Percentiles rank a stretch among this genome's conserved stretches.
Conservation (phyloP, 169 alveolate species). For the Eimeria maxima region DNA sequence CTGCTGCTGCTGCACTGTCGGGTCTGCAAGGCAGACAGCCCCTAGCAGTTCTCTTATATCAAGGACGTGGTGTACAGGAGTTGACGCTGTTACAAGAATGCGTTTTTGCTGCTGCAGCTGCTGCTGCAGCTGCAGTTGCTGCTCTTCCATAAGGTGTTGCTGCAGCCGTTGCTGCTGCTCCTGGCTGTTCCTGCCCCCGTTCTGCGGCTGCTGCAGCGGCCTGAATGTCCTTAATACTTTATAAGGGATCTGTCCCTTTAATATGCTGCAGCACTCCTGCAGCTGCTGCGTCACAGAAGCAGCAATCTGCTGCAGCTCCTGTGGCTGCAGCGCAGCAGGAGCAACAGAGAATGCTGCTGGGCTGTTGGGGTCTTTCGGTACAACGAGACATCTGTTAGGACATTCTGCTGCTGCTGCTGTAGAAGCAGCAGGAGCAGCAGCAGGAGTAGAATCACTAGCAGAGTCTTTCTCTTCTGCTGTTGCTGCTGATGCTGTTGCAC, state of each 20-base stretch:
- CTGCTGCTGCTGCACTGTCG: slow-evolving; percentile 22
- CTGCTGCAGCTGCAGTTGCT: slow-evolving; percentile 27
- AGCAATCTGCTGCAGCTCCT: slow-evolving; percentile 21
- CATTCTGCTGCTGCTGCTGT: not conserved
- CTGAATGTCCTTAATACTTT: not conserved
- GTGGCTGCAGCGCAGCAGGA: not conserved
- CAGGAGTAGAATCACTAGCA: no score
- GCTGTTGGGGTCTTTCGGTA: slow-evolving; percentile 6
- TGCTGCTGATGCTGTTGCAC: not conserved
- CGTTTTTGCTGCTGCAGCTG: slow-evolving; percentile 39
- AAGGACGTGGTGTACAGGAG: not conserved
- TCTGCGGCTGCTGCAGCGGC: not conserved
- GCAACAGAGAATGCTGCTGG: slow-evolving; percentile 4
- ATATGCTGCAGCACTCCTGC: not conserved
- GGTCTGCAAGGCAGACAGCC: slow-evolving; percentile 23
- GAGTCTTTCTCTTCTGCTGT: not conserved
- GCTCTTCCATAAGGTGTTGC: not conserved
- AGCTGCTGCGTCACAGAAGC: slow-evolving; percentile 12
- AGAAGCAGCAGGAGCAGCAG: not conserved
- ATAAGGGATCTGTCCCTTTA: not conserved
- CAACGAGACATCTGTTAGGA: not conserved
- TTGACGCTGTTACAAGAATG: not conserved
- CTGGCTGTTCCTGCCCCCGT: not conserved
- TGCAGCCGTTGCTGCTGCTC: slow-evolving; percentile 19
- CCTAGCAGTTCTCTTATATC: not conserved